Evolutionary conservation across 2,329 filamentous ascomycete species (phyloP).

Genomic region (Ascochyta lentis): DNA sequence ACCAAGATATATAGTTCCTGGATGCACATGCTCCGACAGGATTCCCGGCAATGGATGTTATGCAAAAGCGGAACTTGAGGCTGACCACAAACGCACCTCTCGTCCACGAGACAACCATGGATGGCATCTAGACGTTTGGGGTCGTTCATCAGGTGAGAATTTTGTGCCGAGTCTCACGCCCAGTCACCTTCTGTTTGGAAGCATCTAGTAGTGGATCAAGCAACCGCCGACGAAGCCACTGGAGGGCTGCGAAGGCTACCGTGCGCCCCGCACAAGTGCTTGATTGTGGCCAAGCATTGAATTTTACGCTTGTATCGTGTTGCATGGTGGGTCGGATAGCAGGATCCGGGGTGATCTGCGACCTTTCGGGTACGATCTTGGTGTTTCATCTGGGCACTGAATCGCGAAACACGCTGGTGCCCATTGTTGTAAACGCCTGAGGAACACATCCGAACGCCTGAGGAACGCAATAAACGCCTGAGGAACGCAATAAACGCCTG

Average conservation of each 20-base stretch:
- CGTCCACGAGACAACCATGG: constrained; percentile 6
- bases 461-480: constrained; percentile 6
- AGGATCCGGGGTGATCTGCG: constrained; percentile 13
- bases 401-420: constrained; percentile 8
- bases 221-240: neutral
- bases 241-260: neutral
- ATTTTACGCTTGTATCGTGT: constrained; percentile 10
- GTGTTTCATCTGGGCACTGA: constrained; percentile 17
- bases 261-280: neutral
- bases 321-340: constrained; percentile 7
- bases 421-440: constrained; percentile 13
- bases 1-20: constrained; percentile 18
- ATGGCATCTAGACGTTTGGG: constrained; percentile 4
- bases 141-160: neutral
- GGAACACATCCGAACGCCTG: constrained; percentile 8
- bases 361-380: constrained; percentile 16
- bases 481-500: constrained; percentile 11
- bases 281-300: constrained; percentile 12
- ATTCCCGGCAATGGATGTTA: neutral
- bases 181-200: constrained; percentile 15
- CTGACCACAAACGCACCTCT: constrained; percentile 15
- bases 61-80: constrained; percentile 16
- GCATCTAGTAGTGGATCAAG: neutral
- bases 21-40: neutral
- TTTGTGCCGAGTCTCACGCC: constrained; percentile 17